These are phyloP conservation scores for Colletotrichum simmondsii DNA, from an alignment of 2,329 filamentous ascomycete species.

Conservation along the genomic window DNA sequence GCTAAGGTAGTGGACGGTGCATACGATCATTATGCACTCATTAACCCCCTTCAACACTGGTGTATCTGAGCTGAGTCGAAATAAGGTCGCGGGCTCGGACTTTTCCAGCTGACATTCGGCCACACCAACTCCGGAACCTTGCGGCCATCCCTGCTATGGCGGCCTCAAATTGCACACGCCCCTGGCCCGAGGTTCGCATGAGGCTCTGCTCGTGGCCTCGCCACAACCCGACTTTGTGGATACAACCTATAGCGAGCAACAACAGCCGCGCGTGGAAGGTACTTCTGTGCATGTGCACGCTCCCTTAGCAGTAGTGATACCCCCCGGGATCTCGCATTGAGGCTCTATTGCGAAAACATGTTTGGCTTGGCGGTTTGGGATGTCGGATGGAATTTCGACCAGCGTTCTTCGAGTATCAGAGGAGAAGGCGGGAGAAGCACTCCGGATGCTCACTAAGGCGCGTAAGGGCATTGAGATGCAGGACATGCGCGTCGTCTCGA, in stretches of 20 bases:
- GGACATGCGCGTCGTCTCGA: constrained; percentile 17
- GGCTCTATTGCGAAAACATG: constrained; percentile 5
- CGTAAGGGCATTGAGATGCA: neutral
- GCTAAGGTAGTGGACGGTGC: neutral
- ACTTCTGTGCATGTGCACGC: neutral
- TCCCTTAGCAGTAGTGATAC: neutral
- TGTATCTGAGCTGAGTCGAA: constrained; percentile 1
- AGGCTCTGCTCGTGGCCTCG: constrained; percentile 26
- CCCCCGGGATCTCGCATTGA: constrained; percentile 8
- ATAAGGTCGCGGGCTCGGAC: constrained; percentile 20
- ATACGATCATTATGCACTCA: neutral
- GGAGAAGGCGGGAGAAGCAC: neutral
- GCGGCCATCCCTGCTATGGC: neutral
- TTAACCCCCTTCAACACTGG: neutral
- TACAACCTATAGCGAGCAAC: neutral
- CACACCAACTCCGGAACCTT: constrained; percentile 31
- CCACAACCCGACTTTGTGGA: neutral
- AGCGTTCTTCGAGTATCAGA: neutral
- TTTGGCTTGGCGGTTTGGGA: constrained; percentile 32
- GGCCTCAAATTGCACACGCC: constrained; percentile 1
- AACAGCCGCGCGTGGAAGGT: neutral
- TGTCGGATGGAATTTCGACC: constrained; percentile 6
- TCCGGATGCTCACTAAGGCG: neutral
- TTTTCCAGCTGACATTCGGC: constrained; percentile 27
- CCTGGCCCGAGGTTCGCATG: constrained; percentile 21